Base-by-base conservation (phyloP, 768 basidiomycete species). In the Collybiopsis confluens region DNA sequence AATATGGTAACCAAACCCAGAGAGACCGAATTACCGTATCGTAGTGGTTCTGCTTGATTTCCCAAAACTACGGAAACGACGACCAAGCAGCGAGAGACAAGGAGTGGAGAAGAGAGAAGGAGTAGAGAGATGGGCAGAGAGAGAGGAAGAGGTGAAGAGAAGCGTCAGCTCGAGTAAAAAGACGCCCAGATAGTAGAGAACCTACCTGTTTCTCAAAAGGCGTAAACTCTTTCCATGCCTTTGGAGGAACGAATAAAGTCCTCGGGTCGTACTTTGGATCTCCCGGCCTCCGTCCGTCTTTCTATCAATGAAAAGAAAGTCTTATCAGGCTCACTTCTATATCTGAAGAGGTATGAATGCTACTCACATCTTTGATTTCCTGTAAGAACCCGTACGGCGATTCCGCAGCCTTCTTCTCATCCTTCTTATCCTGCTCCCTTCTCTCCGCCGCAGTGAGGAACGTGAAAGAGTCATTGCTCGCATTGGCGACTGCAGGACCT, bases 21-120 rank as follows among this genome's bases (percentile, higher is more conserved):
- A 33, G 23, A 45, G 27, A 26, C 4, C 4, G 28, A 60, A 67
- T 57, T 61, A 90, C 88, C 16, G 97, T 99, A 69, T 99, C 97
- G 65, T 84, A 98, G 65, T 98, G 94, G 63, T 94, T 88, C 69
- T 96, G 92, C 66, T 98, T 99, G 75, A 99, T 99, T 79, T 92
- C 57, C 43, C 24, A 33, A 30, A 41, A 48, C 50, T 38, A 28
- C 24, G 9, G 38, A 42, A 90, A 90, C 81, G 92, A 5, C 18
- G 7, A 28, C 18, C 5, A 46, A 46, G 8, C 40, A 52, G 24
- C n/a, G n/a, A n/a, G n/a, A n/a, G n/a, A n/a, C n/a, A n/a, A n/a
- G n/a, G n/a, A n/a, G n/a, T n/a, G n/a, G n/a, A n/a, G n/a, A n/a
- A n/a, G n/a, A n/a, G n/a, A n/a, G n/a, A n/a, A n/a, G n/a, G n/a